These are phyloP conservation scores for Ampelocalamus luodianensis DNA, from an alignment of 176 grass and related monocot genomes.

Conservation along the genomic window DNA sequence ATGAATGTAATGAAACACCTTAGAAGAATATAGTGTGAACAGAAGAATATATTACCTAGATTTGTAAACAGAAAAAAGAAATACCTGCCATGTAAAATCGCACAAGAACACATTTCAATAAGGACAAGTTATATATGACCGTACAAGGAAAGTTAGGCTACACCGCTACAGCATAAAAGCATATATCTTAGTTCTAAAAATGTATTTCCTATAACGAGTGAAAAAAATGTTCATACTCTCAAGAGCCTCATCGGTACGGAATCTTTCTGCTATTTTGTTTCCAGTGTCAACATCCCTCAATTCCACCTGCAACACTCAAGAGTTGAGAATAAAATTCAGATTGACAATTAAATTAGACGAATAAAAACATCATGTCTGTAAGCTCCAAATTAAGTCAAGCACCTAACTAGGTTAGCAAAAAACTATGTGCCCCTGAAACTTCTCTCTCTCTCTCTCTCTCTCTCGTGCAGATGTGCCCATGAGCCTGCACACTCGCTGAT, in stretches of 20 bases:
- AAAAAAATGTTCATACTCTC: conserved; percentile 65
- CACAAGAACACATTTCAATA: conserved; percentile 2
- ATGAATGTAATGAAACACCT: conserved; percentile 28
- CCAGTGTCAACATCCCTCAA: conserved; percentile 95
- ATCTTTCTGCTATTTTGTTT: conserved; percentile 91
- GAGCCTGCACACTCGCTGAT: too few relatives aligned
- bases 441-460: too few relatives aligned
- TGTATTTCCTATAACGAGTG: not conserved
- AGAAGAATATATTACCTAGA: not conserved
- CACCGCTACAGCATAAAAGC: not conserved
- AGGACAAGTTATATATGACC: not conserved
- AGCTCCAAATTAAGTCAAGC: not conserved
- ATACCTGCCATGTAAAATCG: not conserved
- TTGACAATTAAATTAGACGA: not conserved
- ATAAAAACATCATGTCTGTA: not conserved
- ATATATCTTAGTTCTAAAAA: conserved; percentile 1
- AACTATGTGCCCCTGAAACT: not conserved
- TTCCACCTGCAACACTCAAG: conserved; percentile 65
- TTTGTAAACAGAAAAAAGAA: conserved; percentile 13
- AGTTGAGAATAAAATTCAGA: conserved; percentile 7
- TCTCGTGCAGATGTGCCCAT: too few relatives aligned
- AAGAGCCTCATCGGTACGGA: conserved; percentile 89
- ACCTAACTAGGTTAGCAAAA: not conserved
- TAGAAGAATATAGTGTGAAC: not conserved
- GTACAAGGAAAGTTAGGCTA: not conserved